phyloP scores from a whole-genome alignment of 2,329 filamentous ascomycete genomes.

The Xylariaceae sp. region DNA sequence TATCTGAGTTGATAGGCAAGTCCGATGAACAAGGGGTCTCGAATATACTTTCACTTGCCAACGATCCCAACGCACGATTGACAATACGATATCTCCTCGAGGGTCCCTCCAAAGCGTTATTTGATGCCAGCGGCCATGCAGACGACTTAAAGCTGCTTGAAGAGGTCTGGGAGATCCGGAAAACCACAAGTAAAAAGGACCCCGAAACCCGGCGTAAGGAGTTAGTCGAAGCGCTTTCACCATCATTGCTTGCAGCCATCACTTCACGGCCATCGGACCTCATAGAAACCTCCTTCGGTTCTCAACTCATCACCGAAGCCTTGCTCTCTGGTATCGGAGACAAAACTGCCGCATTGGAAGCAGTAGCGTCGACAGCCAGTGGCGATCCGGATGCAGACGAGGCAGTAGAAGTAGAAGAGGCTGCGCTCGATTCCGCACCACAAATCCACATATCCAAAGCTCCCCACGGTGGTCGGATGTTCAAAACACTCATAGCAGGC shows the following conservation, averaged over 20 bases:
- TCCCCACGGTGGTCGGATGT: constrained; percentile 69
- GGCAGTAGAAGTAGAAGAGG: constrained; percentile 25
- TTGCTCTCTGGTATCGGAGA: constrained; percentile 73
- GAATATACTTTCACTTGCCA: constrained; percentile 60
- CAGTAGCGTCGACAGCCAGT: constrained; percentile 60
- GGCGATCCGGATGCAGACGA: constrained; percentile 42
- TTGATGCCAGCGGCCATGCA: constrained; percentile 53
- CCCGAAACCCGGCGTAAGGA: constrained; percentile 70
- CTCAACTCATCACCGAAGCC: constrained; percentile 80
- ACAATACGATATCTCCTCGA: constrained; percentile 81
- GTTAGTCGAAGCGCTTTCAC: constrained; percentile 68
- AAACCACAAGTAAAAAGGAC: constrained; percentile 90
- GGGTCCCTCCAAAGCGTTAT: constrained; percentile 56
- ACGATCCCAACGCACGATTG: constrained; percentile 60
- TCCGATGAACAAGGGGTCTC: constrained; percentile 58
- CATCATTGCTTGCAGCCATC: constrained; percentile 71
- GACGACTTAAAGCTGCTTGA: constrained; percentile 66
- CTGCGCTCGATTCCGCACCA: constrained; percentile 15
- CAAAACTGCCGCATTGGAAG: constrained; percentile 68
- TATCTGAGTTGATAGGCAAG: constrained; percentile 78
- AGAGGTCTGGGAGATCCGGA: constrained; percentile 74
- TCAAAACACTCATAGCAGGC: constrained; percentile 87
- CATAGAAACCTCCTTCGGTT: constrained; percentile 73
- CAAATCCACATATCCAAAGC: constrained; percentile 56
- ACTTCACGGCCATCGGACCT: constrained; percentile 63